Conservation (phyloP, 768 basidiomycete species). For the Xerocomellus chrysenteron region DNA sequence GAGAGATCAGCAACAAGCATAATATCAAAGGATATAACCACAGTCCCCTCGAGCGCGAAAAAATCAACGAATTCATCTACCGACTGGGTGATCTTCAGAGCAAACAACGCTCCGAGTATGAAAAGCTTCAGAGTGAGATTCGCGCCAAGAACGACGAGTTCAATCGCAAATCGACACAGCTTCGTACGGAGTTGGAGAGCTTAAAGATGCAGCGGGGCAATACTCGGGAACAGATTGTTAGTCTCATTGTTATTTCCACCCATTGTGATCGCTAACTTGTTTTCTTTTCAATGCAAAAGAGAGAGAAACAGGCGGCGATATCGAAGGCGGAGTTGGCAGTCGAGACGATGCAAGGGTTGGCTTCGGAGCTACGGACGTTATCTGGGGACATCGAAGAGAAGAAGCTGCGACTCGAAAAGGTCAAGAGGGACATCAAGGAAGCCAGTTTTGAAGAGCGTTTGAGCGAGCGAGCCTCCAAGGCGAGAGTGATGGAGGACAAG, state of each 20-base stretch:
- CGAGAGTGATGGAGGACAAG: constrained; percentile 63
- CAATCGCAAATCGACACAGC: constrained; percentile 52
- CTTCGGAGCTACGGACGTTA: constrained; percentile 52
- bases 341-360: constrained; percentile 54
- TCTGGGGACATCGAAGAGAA: constrained; percentile 71
- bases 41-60: constrained; percentile 65
- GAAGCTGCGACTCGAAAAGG: constrained; percentile 54
- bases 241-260: constrained; percentile 13
- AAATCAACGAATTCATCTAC: constrained; percentile 71
- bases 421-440: constrained; percentile 55
- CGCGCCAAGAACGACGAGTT: constrained; percentile 62
- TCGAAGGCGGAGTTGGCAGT: constrained; percentile 51
- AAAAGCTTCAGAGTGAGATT: constrained; percentile 67
- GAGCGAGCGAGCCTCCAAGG: constrained; percentile 49
- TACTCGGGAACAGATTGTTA: constrained; percentile 59
- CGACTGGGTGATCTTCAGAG: constrained; percentile 62
- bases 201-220: constrained; percentile 52
- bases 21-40: constrained; percentile 74
- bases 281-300: constrained; percentile 29
- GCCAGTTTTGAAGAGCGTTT: constrained; percentile 68
- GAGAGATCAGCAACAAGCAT: constrained; percentile 63
- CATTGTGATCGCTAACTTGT: neutral
- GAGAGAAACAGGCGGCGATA: constrained; percentile 52
- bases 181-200: constrained; percentile 55
- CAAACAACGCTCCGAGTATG: constrained; percentile 60